phyloP scores from a whole-genome alignment of 495 filamentous ascomycete genomes.

The Penicillium simplicissimum region DNA sequence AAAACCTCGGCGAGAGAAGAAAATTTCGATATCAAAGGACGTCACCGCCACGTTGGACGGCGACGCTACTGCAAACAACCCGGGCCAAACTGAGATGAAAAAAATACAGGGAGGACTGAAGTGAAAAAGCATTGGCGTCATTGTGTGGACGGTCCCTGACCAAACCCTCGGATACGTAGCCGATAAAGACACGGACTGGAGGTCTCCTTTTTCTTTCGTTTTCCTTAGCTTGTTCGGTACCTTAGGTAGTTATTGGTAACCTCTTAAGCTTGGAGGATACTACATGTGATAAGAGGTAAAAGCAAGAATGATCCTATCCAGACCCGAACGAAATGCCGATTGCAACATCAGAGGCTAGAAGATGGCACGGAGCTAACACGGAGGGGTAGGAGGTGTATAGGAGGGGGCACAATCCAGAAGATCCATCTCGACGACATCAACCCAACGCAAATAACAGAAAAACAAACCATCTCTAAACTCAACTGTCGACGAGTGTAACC shows the following conservation, averaged over 20 bases:
- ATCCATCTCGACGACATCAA: conserved; percentile 4
- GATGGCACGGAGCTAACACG: not conserved
- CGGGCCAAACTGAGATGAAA: not conserved
- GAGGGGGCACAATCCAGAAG: too few relatives aligned
- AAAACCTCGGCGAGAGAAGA: not conserved
- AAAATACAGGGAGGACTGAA: not conserved
- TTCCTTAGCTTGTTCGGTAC: not conserved
- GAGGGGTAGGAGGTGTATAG: too few relatives aligned
- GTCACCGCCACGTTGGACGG: conserved; percentile 33
- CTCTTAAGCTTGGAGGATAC: not conserved
- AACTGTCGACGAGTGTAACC: conserved; percentile 13
- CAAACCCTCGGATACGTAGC: not conserved
- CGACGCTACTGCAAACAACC: conserved; percentile 31
- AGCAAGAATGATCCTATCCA: not conserved
- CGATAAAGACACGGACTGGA: not conserved
- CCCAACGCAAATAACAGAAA: conserved; percentile 1
- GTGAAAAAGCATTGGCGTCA: conserved; percentile 10
- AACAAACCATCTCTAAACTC: conserved; percentile 26
- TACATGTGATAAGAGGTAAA: not conserved
- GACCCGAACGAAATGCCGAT: not conserved
- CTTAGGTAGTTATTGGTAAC: not conserved
- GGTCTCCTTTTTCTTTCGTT: not conserved
- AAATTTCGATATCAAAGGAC: conserved; percentile 19
- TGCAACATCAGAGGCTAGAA: not conserved
- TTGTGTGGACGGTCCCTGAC: conserved; percentile 10